Conservation (phyloP, 2,329 filamentous ascomycete genomes). For the Fusarium chlamydosporum region DNA sequence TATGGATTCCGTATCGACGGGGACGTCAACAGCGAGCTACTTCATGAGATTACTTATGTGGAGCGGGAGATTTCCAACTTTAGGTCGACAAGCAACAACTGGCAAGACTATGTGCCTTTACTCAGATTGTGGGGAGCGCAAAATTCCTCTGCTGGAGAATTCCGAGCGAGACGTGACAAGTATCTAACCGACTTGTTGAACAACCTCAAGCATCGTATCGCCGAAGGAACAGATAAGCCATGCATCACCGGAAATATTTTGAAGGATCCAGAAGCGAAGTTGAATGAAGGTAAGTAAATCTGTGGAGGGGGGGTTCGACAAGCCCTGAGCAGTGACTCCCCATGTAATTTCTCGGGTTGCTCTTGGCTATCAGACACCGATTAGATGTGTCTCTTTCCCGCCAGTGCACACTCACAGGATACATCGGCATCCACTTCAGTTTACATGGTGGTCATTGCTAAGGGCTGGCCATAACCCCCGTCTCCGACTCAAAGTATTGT, state of each 20-base stretch:
- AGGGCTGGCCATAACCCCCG: no score
- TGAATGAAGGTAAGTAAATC: conserved; percentile 54
- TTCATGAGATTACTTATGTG: conserved; percentile 81
- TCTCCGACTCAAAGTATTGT: no score
- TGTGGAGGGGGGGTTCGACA: no score
- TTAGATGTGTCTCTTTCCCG: no score
- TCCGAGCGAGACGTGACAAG: conserved; percentile 76
- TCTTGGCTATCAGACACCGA: no score
- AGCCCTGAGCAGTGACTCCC: background rate
- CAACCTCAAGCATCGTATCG: conserved; percentile 61
- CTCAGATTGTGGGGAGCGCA: conserved; percentile 74
- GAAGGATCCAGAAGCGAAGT: conserved; percentile 62
- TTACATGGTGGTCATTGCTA: no score
- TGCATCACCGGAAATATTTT: conserved; percentile 67
- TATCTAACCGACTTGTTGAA: conserved; percentile 77
- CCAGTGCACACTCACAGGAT: no score
- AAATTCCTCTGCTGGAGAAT: conserved; percentile 74
- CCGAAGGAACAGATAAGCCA: conserved; percentile 58
- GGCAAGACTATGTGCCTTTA: conserved; percentile 86
- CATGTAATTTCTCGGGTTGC: no score
- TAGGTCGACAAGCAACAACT: conserved; percentile 84
- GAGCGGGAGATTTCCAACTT: conserved; percentile 83
- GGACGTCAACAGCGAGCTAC: conserved; percentile 74
- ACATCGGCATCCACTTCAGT: no score
- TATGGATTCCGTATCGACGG: conserved; percentile 84